Evolutionary conservation across 148 eudicot species (phyloP).

Genomic region (Polygonum aviculare): DNA sequence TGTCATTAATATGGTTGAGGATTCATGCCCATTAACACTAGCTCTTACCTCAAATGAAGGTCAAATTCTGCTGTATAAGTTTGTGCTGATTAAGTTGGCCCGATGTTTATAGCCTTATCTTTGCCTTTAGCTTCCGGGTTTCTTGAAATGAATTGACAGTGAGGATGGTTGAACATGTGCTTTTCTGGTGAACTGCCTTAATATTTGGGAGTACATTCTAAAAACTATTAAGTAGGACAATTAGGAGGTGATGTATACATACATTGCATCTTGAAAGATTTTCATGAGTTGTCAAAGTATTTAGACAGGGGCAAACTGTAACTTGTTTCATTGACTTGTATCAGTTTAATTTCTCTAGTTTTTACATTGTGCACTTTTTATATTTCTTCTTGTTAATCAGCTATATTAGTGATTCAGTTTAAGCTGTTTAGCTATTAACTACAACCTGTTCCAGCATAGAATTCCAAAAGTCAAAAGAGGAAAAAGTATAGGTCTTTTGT

Average conservation of each 20-base stretch:
- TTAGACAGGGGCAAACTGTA: not conserved
- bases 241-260: not conserved
- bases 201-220: not conserved
- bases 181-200: not conserved
- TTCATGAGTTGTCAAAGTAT: not conserved
- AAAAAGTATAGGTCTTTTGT: not conserved
- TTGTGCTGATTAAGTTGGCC: not conserved
- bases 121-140: not conserved
- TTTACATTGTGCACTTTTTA: not conserved
- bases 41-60: not conserved
- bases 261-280: conserved; percentile 7
- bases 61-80: not conserved
- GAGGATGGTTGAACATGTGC: not conserved
- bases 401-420: not conserved
- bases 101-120: not conserved
- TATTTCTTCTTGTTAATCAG: not conserved
- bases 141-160: conserved; percentile 8
- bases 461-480: not conserved
- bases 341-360: not conserved
- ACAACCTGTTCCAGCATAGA: not conserved
- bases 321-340: not conserved
- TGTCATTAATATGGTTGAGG: not conserved
- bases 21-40: not conserved
- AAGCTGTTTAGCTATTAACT: not conserved
- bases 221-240: too few species aligned